phyloP scores from a whole-genome alignment of 495 filamentous ascomycete species.

The Lepidopterella palustris region DNA sequence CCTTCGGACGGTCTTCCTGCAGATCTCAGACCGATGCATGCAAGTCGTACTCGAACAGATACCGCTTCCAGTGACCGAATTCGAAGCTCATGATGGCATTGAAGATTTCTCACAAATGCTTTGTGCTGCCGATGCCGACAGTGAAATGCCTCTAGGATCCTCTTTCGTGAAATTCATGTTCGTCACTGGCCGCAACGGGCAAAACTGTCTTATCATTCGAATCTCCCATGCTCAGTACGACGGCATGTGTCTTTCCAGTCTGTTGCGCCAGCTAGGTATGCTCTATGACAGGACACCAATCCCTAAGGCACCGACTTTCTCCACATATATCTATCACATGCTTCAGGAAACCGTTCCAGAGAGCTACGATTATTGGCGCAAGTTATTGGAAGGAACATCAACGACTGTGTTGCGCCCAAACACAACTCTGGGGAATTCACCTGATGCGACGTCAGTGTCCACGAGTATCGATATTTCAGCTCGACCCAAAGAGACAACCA shows the following conservation, averaged over 20 bases:
- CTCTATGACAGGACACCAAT: slow-evolving; percentile 48
- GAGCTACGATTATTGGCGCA: slow-evolving; percentile 51
- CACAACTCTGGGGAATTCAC: slow-evolving; percentile 23
- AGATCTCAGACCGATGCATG: slow-evolving; percentile 48
- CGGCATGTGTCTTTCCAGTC: slow-evolving; percentile 58
- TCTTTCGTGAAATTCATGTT: slow-evolving; percentile 58
- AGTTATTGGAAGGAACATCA: slow-evolving; percentile 47
- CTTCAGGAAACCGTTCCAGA: slow-evolving; percentile 42
- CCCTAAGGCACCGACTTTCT: slow-evolving; percentile 47
- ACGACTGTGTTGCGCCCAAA: slow-evolving; percentile 41
- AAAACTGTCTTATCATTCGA: slow-evolving; percentile 56
- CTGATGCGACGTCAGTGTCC: slow-evolving; percentile 36
- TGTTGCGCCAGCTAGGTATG: slow-evolving; percentile 50
- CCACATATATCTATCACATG: slow-evolving; percentile 51
- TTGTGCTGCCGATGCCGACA: slow-evolving; percentile 45
- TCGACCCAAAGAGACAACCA: slow-evolving; percentile 46
- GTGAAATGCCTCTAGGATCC: slow-evolving; percentile 52
- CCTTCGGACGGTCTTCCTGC: slow-evolving; percentile 63
- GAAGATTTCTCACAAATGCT: slow-evolving; percentile 47
- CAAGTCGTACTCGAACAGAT: slow-evolving; percentile 57
- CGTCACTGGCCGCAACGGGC: slow-evolving; percentile 44
- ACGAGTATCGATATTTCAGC: slow-evolving; percentile 42
- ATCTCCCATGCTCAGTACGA: slow-evolving; percentile 73
- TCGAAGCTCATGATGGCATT: slow-evolving; percentile 48
- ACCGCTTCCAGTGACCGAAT: slow-evolving; percentile 45